These are phyloP conservation scores for Diaporthe destruens DNA, from an alignment of 2,329 filamentous ascomycete genomes.

Conservation along the genomic window DNA sequence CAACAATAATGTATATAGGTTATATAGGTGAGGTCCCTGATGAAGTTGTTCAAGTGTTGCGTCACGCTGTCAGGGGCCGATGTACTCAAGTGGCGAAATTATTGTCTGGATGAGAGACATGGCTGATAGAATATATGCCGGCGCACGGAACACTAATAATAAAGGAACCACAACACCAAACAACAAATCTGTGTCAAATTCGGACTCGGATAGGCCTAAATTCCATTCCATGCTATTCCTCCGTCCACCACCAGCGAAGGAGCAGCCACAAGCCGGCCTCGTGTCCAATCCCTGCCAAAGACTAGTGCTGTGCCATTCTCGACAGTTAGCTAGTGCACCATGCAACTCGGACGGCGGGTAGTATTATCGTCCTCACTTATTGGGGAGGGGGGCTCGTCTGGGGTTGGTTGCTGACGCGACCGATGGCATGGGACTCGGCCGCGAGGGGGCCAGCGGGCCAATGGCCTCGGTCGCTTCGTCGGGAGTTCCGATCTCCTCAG, in stretches of 20 bases:
- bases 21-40: neutral
- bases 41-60: neutral
- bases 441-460: neutral
- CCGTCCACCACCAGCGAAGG: neutral
- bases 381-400: neutral
- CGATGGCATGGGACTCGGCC: neutral
- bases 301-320: neutral
- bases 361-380: neutral
- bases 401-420: slow-evolving; percentile 4
- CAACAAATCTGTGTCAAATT: neutral
- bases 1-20: neutral
- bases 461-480: slow-evolving; percentile 10
- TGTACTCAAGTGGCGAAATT: neutral
- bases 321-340: neutral
- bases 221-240: slow-evolving; percentile 9
- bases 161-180: neutral
- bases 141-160: neutral
- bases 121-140: neutral
- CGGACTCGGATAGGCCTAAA: slow-evolving; percentile 28
- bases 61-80: neutral
- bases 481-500: slow-evolving; percentile 9
- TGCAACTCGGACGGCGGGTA: neutral
- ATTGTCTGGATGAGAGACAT: slow-evolving; percentile 7
- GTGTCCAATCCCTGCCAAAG: slow-evolving; percentile 1
- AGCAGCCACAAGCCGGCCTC: neutral